Conservation (phyloP, 1,284 basidiomycete genomes). For the Lentinula novae-zelandiae region DNA sequence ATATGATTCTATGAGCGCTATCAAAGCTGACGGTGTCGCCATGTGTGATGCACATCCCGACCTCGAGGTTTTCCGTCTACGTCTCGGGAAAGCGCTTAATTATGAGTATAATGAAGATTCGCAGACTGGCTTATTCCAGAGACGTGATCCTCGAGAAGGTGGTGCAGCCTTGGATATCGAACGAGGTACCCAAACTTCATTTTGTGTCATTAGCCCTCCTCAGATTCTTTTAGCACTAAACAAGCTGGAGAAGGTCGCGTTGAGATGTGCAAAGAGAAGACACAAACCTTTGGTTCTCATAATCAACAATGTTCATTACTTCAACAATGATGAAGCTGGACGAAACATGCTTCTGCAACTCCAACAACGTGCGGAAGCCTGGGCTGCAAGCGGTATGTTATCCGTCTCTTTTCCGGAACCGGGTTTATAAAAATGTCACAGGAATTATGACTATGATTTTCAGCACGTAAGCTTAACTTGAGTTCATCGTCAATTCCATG, state of each 20-base stretch:
- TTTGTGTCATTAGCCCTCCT: neutral
- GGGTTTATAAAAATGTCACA: constrained; percentile 23
- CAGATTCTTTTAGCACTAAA: constrained; percentile 51
- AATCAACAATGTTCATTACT: constrained; percentile 76
- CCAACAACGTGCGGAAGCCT: constrained; percentile 81
- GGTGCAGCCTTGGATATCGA: constrained; percentile 83
- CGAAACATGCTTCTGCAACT: constrained; percentile 75
- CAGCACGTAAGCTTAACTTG: constrained; percentile 50
- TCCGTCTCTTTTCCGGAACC: constrained; percentile 2
- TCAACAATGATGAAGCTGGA: constrained; percentile 79
- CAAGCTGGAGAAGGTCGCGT: constrained; percentile 84
- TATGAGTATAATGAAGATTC: constrained; percentile 81
- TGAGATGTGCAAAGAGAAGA: constrained; percentile 52
- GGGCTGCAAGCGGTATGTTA: constrained; percentile 74
- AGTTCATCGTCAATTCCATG: neutral
- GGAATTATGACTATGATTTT: constrained; percentile 80
- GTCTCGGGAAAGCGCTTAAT: constrained; percentile 77
- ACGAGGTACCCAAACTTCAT: constrained; percentile 46
- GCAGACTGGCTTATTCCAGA: constrained; percentile 74
- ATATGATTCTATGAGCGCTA: constrained; percentile 72
- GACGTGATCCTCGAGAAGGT: constrained; percentile 80
- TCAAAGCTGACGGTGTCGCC: constrained; percentile 61
- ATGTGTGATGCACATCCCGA: constrained; percentile 52
- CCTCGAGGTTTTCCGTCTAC: constrained; percentile 72
- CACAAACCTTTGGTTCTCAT: constrained; percentile 74